A percentile compares a stretch with the other conserved stretches of the same genome.
These are phyloP conservation scores for Ambrosiella cleistominuta DNA, from an alignment of 2,329 filamentous ascomycete species.

Conservation along the genomic window DNA sequence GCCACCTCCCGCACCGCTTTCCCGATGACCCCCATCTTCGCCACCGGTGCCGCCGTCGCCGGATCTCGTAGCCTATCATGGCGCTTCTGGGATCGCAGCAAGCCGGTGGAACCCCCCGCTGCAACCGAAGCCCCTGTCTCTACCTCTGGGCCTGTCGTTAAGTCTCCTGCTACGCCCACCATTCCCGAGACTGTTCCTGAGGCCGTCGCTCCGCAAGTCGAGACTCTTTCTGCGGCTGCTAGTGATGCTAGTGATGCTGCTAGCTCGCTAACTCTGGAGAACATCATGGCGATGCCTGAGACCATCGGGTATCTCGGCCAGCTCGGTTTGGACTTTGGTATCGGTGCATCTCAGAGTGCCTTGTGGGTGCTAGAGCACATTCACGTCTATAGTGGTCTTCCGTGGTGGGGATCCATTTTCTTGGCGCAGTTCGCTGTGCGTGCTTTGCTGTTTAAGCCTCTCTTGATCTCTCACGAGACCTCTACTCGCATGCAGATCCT, in stretches of 20 bases:
- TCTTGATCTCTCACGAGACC: slow-evolving; percentile 42
- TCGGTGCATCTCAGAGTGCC: slow-evolving; percentile 55
- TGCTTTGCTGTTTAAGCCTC: slow-evolving; percentile 45
- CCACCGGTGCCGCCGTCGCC: slow-evolving; percentile 10
- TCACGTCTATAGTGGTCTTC: slow-evolving; percentile 56
- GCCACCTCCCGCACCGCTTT: slow-evolving; percentile 1
- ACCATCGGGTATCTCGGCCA: slow-evolving; percentile 66
- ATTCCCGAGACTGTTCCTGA: slow-evolving; percentile 12
- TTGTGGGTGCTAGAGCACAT: slow-evolving; percentile 67
- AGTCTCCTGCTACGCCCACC: slow-evolving; percentile 10
- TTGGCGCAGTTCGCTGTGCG: slow-evolving; percentile 49
- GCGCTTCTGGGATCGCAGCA: slow-evolving; percentile 12
- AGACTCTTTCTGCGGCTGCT: slow-evolving; percentile 9
- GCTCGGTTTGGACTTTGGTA: slow-evolving; percentile 77
- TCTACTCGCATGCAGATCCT: slow-evolving; percentile 44
- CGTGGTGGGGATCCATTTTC: slow-evolving; percentile 68
- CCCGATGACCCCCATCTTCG: not conserved
- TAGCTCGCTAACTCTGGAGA: slow-evolving; percentile 18
- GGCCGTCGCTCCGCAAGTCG: slow-evolving; percentile 2
- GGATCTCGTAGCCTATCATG: slow-evolving; percentile 12
- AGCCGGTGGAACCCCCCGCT: slow-evolving; percentile 4
- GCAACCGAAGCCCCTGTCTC: slow-evolving; percentile 14
- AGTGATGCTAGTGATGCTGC: slow-evolving; percentile 13
- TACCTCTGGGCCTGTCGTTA: slow-evolving; percentile 12
- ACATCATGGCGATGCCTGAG: slow-evolving; percentile 43